Base-by-base conservation (phyloP, 352 stramenopile species). In the Phytopythium oedochilum region DNA sequence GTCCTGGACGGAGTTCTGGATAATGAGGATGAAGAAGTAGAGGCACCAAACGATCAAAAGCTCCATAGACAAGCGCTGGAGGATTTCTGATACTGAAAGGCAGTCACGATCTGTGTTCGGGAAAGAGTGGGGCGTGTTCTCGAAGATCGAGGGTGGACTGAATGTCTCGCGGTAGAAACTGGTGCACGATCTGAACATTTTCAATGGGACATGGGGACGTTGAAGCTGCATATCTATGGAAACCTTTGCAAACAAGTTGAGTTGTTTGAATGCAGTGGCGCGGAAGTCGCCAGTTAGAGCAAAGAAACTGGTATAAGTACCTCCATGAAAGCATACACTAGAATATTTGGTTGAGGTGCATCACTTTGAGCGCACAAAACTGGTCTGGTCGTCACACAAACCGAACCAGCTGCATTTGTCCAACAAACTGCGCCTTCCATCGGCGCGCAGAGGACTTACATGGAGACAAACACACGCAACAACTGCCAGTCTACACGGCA, bases 191-290 rank as follows among this genome's bases (percentile, higher is more conserved):
- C 22, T 48, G 23, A 34, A 48, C 42, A 34, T 34, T 31, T 18
- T 48, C 15, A 34, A 39, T 26, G 45, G 29, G 28, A 52, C 45
- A 28, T 17, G 12, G 45, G 12, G 39, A 11, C 18, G n/a, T 51
- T 51, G 44, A 51, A 51, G 44, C n/a, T 49, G 43, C 26, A 15
- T 49, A 9, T 35, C 43, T 49, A 34, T 49, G 23, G 14, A 20
- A 6, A 48, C 40, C 35, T 42, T 22, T 42, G 10, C 22, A 42
- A 42, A 42, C 22, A 12, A 36, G 9, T 12, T 17, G 2, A 36
- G 3, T 20, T 45, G 7, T 23, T 28, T 45, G 6, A 6, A 42
- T 42, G n/a, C 11, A 39, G n/a, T n/a, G n/a, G n/a, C n/a, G n/a
- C n/a, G n/a, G n/a, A n/a, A n/a, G n/a, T n/a, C n/a, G n/a, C n/a